A percentile compares a stretch with the other conserved stretches of the same genome.
Evolutionary conservation across 345 rosid species (phyloP).

Genomic region (Gossypioides kirkii): DNA sequence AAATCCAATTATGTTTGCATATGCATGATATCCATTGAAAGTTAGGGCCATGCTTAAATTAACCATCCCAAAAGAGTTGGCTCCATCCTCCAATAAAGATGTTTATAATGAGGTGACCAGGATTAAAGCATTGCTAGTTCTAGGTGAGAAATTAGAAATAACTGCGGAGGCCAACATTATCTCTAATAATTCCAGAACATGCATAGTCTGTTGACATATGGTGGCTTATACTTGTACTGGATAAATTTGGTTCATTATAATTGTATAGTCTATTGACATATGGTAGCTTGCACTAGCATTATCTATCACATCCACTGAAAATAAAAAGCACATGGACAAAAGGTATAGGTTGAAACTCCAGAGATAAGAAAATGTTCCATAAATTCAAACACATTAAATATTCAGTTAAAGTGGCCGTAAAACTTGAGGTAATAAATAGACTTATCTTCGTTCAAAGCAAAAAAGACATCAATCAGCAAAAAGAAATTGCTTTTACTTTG

Average conservation of each 20-base stretch:
- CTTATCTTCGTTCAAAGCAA: background rate
- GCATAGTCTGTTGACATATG: too few species aligned
- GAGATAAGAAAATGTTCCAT: background rate
- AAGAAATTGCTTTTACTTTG: background rate
- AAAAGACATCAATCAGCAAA: conserved; percentile 1
- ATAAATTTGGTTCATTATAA: background rate
- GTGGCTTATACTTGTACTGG: too few species aligned
- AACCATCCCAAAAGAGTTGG: background rate
- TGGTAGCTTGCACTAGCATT: background rate
- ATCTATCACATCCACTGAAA: background rate
- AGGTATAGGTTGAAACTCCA: background rate
- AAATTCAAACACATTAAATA: background rate
- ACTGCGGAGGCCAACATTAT: background rate
- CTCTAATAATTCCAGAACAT: background rate
- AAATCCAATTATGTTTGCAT: background rate
- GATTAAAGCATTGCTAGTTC: background rate
- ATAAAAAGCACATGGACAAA: background rate
- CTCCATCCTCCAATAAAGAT: background rate
- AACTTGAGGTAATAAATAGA: background rate
- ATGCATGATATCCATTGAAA: background rate
- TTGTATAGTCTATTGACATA: background rate
- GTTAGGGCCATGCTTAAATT: background rate
- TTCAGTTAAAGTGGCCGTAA: too few species aligned
- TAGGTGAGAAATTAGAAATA: background rate
- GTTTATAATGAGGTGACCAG: background rate